A percentile compares a stretch with the other conserved stretches of the same genome.
phyloP scores from a whole-genome alignment of 1,139 yeast species.

The Hyphopichia fennica region DNA sequence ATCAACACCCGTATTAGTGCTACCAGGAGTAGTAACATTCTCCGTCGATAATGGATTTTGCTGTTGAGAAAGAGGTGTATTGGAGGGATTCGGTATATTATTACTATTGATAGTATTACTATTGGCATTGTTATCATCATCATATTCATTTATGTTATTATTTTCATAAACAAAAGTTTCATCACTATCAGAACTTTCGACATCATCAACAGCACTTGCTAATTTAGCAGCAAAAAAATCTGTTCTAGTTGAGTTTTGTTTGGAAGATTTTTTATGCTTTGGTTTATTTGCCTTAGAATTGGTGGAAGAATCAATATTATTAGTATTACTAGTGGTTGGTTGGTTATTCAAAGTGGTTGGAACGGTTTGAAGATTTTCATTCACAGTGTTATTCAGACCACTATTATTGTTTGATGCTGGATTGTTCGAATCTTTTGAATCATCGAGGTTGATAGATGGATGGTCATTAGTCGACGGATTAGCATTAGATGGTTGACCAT shows the following conservation, averaged over 20 bases:
- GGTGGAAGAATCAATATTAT: neutral
- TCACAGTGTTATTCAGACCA: constrained; percentile 2
- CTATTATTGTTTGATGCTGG: neutral
- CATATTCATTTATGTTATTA: constrained; percentile 25
- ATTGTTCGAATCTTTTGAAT: neutral
- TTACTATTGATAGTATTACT: constrained; percentile 12
- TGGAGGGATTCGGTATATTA: constrained; percentile 4
- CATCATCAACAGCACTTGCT: constrained; percentile 93
- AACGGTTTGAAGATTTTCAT: constrained; percentile 9
- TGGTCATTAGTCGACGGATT: constrained; percentile 1
- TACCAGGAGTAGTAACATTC: neutral
- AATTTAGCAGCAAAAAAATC: constrained; percentile 92
- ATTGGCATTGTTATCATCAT: constrained; percentile 8
- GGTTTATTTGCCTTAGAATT: constrained; percentile 10
- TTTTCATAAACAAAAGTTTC: constrained; percentile 93
- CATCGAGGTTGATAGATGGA: neutral
- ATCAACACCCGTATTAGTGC: neutral
- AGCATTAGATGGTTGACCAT: too few species aligned
- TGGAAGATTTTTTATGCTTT: constrained; percentile 21
- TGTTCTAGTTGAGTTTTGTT: constrained; percentile 59
- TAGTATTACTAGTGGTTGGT: neutral
- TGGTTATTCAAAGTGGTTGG: constrained; percentile 3
- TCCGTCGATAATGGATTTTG: neutral
- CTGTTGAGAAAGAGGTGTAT: neutral
- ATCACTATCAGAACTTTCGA: constrained; percentile 81